Base-by-base conservation (phyloP, 129 eudicot species). In the Dittrichia graveolens region DNA sequence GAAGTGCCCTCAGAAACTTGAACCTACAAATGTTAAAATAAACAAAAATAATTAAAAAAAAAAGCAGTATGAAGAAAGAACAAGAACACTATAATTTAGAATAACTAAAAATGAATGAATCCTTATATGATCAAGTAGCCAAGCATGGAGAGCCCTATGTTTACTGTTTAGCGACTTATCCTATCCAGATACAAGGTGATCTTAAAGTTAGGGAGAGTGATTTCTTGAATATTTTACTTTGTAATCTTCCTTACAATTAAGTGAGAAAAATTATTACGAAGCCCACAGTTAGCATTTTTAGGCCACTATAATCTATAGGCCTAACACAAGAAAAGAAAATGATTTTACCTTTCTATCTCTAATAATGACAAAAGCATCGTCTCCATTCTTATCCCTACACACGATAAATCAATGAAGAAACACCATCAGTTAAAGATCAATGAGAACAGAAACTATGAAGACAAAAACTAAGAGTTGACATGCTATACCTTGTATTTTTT, bases 321-420 rank as follows among this genome's bases (percentile, higher is more conserved):
- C 67, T 31, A 58, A 57, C 54, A 10, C 62, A 57, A 58, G 45
- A 24, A 45, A 16, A 34, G 37, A 79, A 39, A 31, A 46, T 12
- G 50, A 24, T 13, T 38, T 76, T 65, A 87, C 92, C 86, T 87
- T 87, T 76, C 92, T 70, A 56, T 87, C 89, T 76, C 85, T 87
- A 16, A 87, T 37, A 18, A 75, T 65, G 56, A 48, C 73, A 31
- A 78, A 65, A 65, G 75, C 15, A 60, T 82, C 89, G 42, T 87
- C 92, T 69, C 61, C 80, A 49, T 61, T 75, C 65, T 84, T 87
- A 7, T 83, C 86, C 78, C 86, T 86, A 50, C 65, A 79, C 31
- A 24, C 31, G 31, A 24, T 24, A 73, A 11, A 13, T 3, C 5
- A 8, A 5, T 15, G n/a, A 41, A 31, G 74, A 24, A 24, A 24